Percentiles rank a stretch among this genome's conserved stretches.
Conservation (phyloP, 2,329 filamentous ascomycete genomes). For the Coniochaeta ligniaria region DNA sequence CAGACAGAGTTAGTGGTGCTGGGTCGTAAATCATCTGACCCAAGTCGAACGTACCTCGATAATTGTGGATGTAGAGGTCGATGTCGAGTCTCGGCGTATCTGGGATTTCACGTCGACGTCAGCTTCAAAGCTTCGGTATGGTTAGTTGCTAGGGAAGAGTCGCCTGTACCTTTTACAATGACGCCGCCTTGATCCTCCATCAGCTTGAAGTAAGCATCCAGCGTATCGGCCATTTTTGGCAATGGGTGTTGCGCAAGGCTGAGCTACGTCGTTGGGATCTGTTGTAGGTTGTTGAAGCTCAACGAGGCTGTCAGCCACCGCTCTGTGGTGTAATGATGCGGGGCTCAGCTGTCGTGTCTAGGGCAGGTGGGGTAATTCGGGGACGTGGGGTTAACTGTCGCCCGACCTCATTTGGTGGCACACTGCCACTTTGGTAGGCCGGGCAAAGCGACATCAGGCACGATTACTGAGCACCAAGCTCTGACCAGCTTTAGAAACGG, state of each 20-base stretch:
- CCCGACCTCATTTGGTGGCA: too few relatives aligned
- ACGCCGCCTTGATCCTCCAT: conserved; percentile 38
- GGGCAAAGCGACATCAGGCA: too few relatives aligned
- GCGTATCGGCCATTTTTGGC: conserved; percentile 27
- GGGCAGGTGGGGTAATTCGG: not conserved
- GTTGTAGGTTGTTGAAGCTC: not conserved
- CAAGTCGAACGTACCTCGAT: conserved; percentile 53
- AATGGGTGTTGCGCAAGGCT: not conserved
- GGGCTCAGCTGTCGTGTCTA: not conserved
- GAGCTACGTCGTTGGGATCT: not conserved
- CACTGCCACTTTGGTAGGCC: too few relatives aligned
- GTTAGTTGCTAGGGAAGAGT: not conserved
- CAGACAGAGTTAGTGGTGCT: not conserved
- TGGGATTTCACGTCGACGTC: conserved; percentile 22
- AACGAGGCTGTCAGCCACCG: not conserved
- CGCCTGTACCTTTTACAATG: conserved; percentile 38
- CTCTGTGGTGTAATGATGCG: not conserved
- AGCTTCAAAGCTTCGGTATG: not conserved
- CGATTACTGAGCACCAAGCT: too few relatives aligned
- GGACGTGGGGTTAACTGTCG: not conserved
- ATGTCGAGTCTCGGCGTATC: conserved; percentile 84
- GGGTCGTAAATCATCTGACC: not conserved
- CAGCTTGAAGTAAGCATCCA: conserved; percentile 36
- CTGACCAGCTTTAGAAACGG: not conserved
- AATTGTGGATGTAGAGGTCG: conserved; percentile 85